A percentile compares a stretch with the other conserved stretches of the same genome.
phyloP scores from a whole-genome alignment of 1,284 basidiomycete species.

The Xerocomus minutiporus region DNA sequence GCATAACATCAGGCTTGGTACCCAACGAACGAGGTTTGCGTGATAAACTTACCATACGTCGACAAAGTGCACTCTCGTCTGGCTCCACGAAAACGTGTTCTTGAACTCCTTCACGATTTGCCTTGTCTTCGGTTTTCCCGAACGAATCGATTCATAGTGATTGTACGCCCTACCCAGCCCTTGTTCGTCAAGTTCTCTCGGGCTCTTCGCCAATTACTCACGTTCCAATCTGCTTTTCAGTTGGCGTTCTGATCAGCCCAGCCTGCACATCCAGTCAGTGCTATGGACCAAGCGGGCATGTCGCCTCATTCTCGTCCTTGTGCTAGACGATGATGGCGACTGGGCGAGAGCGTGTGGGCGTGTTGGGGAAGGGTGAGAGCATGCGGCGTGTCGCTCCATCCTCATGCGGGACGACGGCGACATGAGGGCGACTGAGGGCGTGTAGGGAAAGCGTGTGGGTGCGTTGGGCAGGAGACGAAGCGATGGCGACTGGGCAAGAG shows the following conservation, averaged over 20 bases:
- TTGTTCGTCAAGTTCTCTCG: not conserved
- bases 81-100: constrained; percentile 34
- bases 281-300: not conserved
- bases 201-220: constrained; percentile 4
- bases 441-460: too few species aligned
- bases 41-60: constrained; percentile 35
- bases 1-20: not conserved
- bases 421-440: too few species aligned
- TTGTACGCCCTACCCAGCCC: constrained; percentile 35
- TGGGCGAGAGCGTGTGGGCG: too few species aligned
- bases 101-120: constrained; percentile 33
- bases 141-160: constrained; percentile 28
- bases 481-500: too few species aligned
- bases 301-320: too few species aligned
- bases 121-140: constrained; percentile 10
- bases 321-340: too few species aligned
- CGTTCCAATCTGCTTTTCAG: constrained; percentile 26
- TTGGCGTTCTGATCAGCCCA: constrained; percentile 22
- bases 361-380: too few species aligned
- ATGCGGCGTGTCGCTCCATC: too few species aligned
- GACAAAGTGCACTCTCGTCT: constrained; percentile 36
- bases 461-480: too few species aligned
- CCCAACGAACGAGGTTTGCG: not conserved
- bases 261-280: constrained; percentile 13
- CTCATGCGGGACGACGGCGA: too few species aligned